Conservation (phyloP, 495 filamentous ascomycete species). For the Evernia prunastri region DNA sequence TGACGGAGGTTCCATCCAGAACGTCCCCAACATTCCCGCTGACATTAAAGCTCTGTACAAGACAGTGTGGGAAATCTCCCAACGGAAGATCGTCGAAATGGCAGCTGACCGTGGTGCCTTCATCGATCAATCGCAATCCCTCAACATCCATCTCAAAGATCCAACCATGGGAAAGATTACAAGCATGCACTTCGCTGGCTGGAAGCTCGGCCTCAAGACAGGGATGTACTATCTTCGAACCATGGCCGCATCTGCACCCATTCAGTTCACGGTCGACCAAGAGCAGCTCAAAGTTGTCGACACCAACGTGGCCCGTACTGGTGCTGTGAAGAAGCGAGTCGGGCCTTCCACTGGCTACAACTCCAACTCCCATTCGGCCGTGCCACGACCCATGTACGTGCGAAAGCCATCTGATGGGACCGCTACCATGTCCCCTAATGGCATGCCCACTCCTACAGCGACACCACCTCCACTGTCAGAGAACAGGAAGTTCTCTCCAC, state of each 20-base stretch:
- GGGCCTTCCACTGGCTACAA: conserved; percentile 40
- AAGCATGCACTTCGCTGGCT: conserved; percentile 97
- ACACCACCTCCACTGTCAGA: conserved; percentile 43
- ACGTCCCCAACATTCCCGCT: conserved; percentile 88
- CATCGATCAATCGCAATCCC: conserved; percentile 96
- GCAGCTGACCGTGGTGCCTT: conserved; percentile 95
- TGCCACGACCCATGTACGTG: conserved; percentile 58
- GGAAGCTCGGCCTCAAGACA: conserved; percentile 98
- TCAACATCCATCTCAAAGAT: conserved; percentile 99
- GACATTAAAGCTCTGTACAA: conserved; percentile 98
- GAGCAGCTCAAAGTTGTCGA: conserved; percentile 87
- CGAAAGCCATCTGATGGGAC: conserved; percentile 39
- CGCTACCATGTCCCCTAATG: conserved; percentile 44
- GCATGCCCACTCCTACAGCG: conserved; percentile 54
- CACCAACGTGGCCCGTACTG: conserved; percentile 64
- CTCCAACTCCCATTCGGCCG: conserved; percentile 44
- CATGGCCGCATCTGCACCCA: conserved; percentile 91
- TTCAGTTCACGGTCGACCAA: conserved; percentile 99
- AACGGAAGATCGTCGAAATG: conserved; percentile 93
- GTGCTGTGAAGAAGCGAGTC: conserved; percentile 61
- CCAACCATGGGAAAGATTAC: conserved; percentile 99
- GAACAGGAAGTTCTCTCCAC: conserved; percentile 31
- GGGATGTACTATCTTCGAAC: conserved; percentile 99
- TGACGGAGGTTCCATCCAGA: conserved; percentile 91
- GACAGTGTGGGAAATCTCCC: conserved; percentile 99